These are phyloP conservation scores for Coprinopsis strossmayeri DNA, from an alignment of 768 basidiomycete genomes.

Conservation along the genomic window DNA sequence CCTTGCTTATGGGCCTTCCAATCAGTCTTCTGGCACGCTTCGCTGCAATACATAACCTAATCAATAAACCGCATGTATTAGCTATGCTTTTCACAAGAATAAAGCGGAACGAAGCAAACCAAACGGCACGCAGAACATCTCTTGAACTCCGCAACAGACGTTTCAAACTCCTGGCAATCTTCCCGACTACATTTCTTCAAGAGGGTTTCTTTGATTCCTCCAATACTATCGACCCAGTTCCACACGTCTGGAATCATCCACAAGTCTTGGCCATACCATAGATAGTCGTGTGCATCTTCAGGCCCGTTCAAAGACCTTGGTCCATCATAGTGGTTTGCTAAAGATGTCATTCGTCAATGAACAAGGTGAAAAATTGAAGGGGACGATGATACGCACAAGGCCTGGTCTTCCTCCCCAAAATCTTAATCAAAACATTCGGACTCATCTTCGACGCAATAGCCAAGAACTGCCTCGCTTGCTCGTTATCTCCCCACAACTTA, in stretches of 20 bases:
- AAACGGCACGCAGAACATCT: slow-evolving; percentile 31
- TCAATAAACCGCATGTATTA: neutral
- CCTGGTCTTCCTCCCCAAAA: slow-evolving; percentile 28
- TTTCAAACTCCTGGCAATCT: slow-evolving; percentile 26
- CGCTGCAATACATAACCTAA: slow-evolving; percentile 13
- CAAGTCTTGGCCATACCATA: slow-evolving; percentile 36
- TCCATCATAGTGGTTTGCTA: slow-evolving; percentile 23
- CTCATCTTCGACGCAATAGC: slow-evolving; percentile 26
- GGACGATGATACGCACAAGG: slow-evolving; percentile 24
- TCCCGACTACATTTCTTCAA: slow-evolving; percentile 27
- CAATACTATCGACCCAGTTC: slow-evolving; percentile 34
- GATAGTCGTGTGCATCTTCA: slow-evolving; percentile 41
- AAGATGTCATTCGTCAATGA: neutral
- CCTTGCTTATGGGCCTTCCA: slow-evolving; percentile 14
- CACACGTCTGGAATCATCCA: slow-evolving; percentile 38
- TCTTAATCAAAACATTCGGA: slow-evolving; percentile 30
- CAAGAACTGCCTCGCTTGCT: slow-evolving; percentile 32
- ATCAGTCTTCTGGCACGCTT: slow-evolving; percentile 12
- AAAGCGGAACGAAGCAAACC: slow-evolving; percentile 11
- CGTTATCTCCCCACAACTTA: slow-evolving; percentile 33
- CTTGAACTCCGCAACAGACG: slow-evolving; percentile 29
- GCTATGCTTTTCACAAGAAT: neutral
- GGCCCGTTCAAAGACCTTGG: slow-evolving; percentile 26
- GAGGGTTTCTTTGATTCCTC: slow-evolving; percentile 23
- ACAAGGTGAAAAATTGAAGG: neutral